Evolutionary conservation across 129 eudicot species (phyloP).

Genomic region (carrot (Daucus carota)): DNA sequence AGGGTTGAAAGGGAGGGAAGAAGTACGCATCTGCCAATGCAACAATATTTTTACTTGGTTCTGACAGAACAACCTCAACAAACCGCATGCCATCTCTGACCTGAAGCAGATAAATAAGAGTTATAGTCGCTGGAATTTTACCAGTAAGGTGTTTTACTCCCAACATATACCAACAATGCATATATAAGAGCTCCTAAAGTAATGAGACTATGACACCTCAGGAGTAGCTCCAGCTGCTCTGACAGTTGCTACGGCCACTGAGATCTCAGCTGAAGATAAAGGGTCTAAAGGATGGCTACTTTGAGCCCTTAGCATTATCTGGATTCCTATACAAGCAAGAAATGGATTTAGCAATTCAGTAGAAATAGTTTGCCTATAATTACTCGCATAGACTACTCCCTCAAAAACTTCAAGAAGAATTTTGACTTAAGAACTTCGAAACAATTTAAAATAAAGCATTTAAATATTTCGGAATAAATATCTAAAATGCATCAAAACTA

Average conservation of each 20-base stretch:
- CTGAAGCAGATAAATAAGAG: constrained; percentile 30
- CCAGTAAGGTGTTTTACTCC: not conserved
- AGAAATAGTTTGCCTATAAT: not conserved
- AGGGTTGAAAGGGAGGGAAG: constrained; percentile 95
- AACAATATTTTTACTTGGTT: constrained; percentile 82
- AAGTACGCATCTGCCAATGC: constrained; percentile 99
- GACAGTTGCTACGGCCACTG: constrained; percentile 94
- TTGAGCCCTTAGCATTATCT: constrained; percentile 62
- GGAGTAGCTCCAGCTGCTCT: constrained; percentile 99
- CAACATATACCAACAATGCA: not conserved
- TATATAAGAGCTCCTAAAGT: not conserved
- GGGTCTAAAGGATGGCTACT: constrained; percentile 97
- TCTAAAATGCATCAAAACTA: not conserved
- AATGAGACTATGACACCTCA: constrained; percentile 52
- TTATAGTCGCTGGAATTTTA: not conserved
- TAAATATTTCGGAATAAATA: no score
- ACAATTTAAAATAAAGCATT: not conserved
- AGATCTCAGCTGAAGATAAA: constrained; percentile 84
- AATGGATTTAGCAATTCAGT: not conserved
- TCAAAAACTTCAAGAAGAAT: not conserved
- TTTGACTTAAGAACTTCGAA: not conserved
- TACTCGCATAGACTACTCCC: not conserved
- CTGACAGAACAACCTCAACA: constrained; percentile 78
- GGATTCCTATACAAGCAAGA: constrained; percentile 45
- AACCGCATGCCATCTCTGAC: constrained; percentile 98